phyloP scores from a whole-genome alignment of 805 yeast species.

The Wickerhamomyces bovis region DNA sequence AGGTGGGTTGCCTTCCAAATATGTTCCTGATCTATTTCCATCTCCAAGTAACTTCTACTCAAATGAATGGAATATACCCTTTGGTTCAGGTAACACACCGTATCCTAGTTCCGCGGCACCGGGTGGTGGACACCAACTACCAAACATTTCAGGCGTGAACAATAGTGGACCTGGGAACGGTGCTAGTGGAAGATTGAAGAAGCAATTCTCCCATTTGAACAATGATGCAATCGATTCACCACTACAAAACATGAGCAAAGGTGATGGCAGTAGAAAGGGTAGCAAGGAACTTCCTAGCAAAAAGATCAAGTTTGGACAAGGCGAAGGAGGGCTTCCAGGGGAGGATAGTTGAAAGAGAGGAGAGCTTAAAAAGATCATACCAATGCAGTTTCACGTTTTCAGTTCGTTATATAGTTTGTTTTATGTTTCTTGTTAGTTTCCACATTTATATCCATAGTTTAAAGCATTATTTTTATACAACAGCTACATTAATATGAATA shows the following conservation, averaged over 20 bases:
- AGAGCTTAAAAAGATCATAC: too few relatives aligned
- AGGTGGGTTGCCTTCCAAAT: conserved; percentile 65
- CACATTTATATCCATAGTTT: neutral
- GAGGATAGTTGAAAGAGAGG: neutral
- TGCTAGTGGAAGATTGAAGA: neutral
- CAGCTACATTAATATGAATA: too few relatives aligned
- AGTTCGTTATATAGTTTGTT: neutral
- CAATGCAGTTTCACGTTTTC: neutral
- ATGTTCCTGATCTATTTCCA: conserved; percentile 67
- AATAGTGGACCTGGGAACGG: conserved; percentile 1
- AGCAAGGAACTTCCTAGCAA: neutral
- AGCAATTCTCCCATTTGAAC: neutral
- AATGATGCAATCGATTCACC: conserved; percentile 15
- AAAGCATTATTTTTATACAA: neutral
- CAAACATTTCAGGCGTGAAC: conserved; percentile 4
- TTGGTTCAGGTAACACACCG: conserved; percentile 36
- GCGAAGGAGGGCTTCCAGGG: neutral
- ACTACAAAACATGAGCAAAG: conserved; percentile 2
- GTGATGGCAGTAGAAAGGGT: neutral
- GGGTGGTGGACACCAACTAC: conserved; percentile 16
- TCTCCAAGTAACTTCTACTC: conserved; percentile 76
- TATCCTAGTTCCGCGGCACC: conserved; percentile 25
- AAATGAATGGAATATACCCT: conserved; percentile 48
- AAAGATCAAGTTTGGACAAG: conserved; percentile 1
- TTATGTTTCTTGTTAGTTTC: neutral